These are phyloP conservation scores for Vitellaria paradoxa DNA, from an alignment of 179 eudicot species.

Conservation along the genomic window DNA sequence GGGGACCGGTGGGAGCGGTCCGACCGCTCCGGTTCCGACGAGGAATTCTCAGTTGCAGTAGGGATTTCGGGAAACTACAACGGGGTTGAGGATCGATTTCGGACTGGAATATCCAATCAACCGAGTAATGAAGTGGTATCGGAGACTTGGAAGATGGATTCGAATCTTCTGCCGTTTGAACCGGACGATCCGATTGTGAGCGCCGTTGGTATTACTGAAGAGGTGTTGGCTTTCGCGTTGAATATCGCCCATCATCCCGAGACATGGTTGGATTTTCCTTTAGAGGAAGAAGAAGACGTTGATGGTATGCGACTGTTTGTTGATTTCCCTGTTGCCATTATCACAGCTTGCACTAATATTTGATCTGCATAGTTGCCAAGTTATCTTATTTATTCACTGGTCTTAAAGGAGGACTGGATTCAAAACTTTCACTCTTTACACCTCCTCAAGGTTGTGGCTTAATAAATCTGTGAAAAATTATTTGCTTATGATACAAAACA, in stretches of 20 bases:
- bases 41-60: conserved; percentile 12
- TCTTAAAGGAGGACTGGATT: no score
- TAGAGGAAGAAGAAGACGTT: conserved; percentile 66
- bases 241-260: conserved; percentile 89
- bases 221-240: conserved; percentile 76
- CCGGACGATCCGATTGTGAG: conserved; percentile 35
- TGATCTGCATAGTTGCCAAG: no score
- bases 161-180: conserved; percentile 30
- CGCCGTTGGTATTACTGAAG: conserved; percentile 81
- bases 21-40: conserved; percentile 20
- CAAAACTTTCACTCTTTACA: no score
- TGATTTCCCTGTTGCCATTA: neutral
- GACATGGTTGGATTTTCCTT: conserved; percentile 97
- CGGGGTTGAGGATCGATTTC: conserved; percentile 31
- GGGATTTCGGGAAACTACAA: conserved; percentile 29
- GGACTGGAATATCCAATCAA: conserved; percentile 32
- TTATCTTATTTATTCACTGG: no score
- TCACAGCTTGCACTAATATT: neutral
- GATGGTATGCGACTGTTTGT: conserved; percentile 22
- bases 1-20: conserved; percentile 18
- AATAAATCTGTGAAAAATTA: no score
- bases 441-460: no score
- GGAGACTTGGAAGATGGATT: conserved; percentile 37
- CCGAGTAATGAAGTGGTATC: conserved; percentile 32
- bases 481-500: no score